Evolutionary conservation across 2,329 filamentous ascomycete genomes (phyloP), one percentile per base, ranked within the genome.

Genomic region (Venturia effusa): DNA sequence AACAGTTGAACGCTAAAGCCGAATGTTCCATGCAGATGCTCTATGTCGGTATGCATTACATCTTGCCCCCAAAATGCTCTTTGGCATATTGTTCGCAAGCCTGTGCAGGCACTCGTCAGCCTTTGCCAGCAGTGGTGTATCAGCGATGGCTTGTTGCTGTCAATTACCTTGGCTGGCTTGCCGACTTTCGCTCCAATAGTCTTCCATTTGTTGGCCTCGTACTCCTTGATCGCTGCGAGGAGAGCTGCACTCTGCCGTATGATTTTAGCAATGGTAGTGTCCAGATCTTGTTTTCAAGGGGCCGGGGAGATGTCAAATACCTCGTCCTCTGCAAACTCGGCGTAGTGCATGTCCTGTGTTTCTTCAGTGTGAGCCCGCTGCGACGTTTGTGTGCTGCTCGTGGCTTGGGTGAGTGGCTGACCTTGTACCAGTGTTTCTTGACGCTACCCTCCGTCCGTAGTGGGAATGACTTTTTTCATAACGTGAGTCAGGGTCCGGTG

Each of bases 391-490:
- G 43, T 48, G 43, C 43, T 51, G 51, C 51, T 32, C 8, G 51
- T 34, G 51, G 24, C 37, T 41, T 57, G 27, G 32, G n/a, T 39
- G 43, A 63, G 27, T 64, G 40, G 40, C 64, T 59, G 11, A 91
- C 90, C 83, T 97, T 97, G 77, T 99, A 97, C 93, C 94, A 99
- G 75, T 99, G 94, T 78, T 97, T 99, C 82, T 97, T 99, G 27
- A 99, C 94, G 72, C 92, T 97, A 8, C 94, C 94, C 78, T 99
- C 94, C 51, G 94, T 99, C 71, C 94, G 84, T 30, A 86, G 87
- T 13, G 94, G 93, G 74, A 99, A 99, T 2, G 89, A 92, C 90
- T 95, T 68, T 41, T 19, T 13, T 55, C 22, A 27, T 27, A 27
- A 51, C 22, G 13, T 24, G 6, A 48, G 43, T 48, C 43, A 48